Evolutionary conservation across 305 asterid species (phyloP).

Genomic region (Nicotiana rustica): DNA sequence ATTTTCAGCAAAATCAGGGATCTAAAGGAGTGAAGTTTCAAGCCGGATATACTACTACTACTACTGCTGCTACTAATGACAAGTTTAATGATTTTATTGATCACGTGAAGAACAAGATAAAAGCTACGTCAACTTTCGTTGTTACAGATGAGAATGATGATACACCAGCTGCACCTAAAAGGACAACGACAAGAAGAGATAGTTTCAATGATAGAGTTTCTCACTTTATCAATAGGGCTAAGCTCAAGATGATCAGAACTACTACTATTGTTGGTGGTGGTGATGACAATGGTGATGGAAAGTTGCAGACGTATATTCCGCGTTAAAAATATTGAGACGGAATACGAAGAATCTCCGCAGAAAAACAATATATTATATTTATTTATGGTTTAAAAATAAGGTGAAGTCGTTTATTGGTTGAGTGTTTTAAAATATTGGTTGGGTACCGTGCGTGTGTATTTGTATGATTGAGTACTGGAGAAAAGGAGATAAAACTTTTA

Average conservation of each 20-base stretch:
- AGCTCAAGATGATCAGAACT: slow-evolving; percentile 46
- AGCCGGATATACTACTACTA: neutral
- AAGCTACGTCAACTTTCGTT: slow-evolving; percentile 37
- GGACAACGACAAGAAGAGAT: slow-evolving; percentile 52
- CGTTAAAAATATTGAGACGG: neutral
- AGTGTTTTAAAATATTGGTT: neutral
- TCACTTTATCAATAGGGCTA: slow-evolving; percentile 54
- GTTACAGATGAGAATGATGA: slow-evolving; percentile 31
- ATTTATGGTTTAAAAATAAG: neutral
- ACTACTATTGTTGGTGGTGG: slow-evolving; percentile 39
- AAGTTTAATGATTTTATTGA: slow-evolving; percentile 44
- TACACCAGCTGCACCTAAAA: neutral
- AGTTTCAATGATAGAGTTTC: slow-evolving; percentile 62
- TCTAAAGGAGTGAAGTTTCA: neutral
- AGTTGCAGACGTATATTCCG: neutral
- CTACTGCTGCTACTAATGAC: neutral
- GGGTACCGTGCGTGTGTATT: neutral
- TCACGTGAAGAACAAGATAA: slow-evolving; percentile 42
- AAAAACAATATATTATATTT: neutral
- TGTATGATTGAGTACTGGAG: neutral
- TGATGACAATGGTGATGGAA: slow-evolving; percentile 22
- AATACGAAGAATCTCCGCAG: no score
- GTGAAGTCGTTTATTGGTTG: neutral
- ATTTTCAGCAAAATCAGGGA: neutral
- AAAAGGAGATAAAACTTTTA: neutral